Conservation (phyloP, 164 flowering plant species). For the Annona squamosa region DNA sequence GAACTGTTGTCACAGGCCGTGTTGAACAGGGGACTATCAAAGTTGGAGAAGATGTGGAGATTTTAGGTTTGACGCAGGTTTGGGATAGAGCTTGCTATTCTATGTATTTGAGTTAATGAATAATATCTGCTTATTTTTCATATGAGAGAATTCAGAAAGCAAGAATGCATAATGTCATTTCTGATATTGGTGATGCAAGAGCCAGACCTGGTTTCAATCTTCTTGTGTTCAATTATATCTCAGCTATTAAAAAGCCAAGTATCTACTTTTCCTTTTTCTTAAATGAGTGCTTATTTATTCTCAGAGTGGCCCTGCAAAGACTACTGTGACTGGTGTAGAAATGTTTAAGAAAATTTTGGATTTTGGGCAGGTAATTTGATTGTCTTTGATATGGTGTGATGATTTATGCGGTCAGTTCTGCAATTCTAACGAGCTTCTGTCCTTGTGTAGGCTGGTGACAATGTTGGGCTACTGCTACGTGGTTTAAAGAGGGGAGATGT, state of each 20-base stretch:
- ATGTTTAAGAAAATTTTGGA: slow-evolving; percentile 97
- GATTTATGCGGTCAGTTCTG: background rate
- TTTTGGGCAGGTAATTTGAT: slow-evolving; percentile 61
- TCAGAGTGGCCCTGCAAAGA: slow-evolving; percentile 61
- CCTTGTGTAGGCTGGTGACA: slow-evolving; percentile 85
- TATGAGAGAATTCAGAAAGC: background rate
- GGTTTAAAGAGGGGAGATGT: slow-evolving; percentile 90
- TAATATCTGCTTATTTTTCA: background rate
- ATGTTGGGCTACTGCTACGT: slow-evolving; percentile 96
- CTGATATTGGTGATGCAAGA: background rate
- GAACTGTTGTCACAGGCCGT: slow-evolving; percentile 98
- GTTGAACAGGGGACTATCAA: slow-evolving; percentile 90
- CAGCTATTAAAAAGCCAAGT: background rate
- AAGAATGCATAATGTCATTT: background rate
- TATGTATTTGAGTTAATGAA: background rate
- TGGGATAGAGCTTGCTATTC: background rate
- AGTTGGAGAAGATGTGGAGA: slow-evolving; percentile 92
- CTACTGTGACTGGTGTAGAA: slow-evolving; percentile 93
- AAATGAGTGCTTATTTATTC: slow-evolving; percentile 10
- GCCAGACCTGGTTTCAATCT: background rate
- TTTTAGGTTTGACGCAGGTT: slow-evolving; percentile 77
- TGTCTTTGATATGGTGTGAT: background rate
- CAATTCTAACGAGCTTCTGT: slow-evolving; percentile 1
- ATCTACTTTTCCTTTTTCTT: slow-evolving; percentile 2
- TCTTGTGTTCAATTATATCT: background rate